phyloP scores from a whole-genome alignment of 176 grass and related monocot species.

The Zea luxurians region DNA sequence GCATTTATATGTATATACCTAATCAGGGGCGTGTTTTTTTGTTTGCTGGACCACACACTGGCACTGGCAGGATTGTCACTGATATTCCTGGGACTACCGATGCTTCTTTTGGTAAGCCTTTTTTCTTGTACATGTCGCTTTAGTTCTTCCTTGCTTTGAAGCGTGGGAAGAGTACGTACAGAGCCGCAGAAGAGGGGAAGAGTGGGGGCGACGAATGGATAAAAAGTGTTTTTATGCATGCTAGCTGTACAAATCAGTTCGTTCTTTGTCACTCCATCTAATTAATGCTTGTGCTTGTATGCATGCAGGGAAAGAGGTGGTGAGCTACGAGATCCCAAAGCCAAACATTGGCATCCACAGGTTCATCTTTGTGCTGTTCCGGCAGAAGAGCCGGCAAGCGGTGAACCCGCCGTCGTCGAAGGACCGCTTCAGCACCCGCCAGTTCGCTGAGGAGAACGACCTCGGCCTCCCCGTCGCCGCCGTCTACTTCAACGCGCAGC shows the following conservation, averaged over 20 bases:
- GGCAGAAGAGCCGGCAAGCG: slow-evolving; percentile 54
- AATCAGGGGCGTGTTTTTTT: slow-evolving; percentile 13
- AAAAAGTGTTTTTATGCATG: background rate
- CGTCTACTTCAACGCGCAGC: slow-evolving; percentile 82
- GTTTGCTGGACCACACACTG: slow-evolving; percentile 34
- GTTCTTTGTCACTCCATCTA: slow-evolving; percentile 3
- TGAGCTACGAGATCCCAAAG: slow-evolving; percentile 74
- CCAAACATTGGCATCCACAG: slow-evolving; percentile 85
- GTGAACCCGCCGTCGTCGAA: slow-evolving; percentile 47
- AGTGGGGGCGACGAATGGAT: background rate
- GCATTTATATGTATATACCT: slow-evolving; percentile 25
- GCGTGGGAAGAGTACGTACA: slow-evolving; percentile 16
- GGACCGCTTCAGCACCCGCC: slow-evolving; percentile 76
- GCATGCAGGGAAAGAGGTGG: slow-evolving; percentile 64
- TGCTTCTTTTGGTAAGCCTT: slow-evolving; percentile 75
- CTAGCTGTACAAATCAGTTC: background rate
- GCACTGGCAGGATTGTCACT: slow-evolving; percentile 69
- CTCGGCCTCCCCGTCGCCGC: slow-evolving; percentile 71
- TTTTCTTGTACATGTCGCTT: slow-evolving; percentile 40
- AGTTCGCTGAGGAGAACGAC: slow-evolving; percentile 67
- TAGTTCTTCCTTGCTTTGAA: slow-evolving; percentile 38
- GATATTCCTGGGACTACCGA: slow-evolving; percentile 88
- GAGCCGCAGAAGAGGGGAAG: slow-evolving; percentile 6
- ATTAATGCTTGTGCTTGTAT: background rate
- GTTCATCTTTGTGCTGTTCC: slow-evolving; percentile 75